Base-by-base conservation (phyloP, 2,329 filamentous ascomycete species). In the Teratosphaeria pseudoeucalypti region DNA sequence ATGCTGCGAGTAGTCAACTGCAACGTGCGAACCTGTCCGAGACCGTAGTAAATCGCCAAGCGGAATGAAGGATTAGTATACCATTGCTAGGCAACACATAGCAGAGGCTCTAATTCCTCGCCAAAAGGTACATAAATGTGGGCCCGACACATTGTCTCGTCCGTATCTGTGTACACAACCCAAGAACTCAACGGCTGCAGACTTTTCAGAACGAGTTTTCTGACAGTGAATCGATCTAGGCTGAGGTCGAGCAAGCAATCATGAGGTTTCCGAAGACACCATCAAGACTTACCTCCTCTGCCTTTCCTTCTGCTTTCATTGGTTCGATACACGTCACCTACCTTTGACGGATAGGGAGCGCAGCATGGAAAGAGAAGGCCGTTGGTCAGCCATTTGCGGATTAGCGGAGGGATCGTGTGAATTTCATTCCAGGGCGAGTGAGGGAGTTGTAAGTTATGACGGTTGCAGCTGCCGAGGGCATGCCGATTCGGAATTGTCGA, bases 91-190 rank as follows among this genome's bases (percentile, higher is more conserved):
- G 29, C 5, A 32, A 32, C 4, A 32, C 2, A 32, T 32, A 32
- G 29, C 29, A 32, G 29, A 32, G 7, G 29, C 29, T 32, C 29
- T 32, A 32, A 32, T 1, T 32, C 29, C 2, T 32, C 29, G 7
- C 2, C 29, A 32, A 32, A 32, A 32, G 29, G 2, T 32, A 32
- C 29, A 29, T 3, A 16, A 11, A 11, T 11, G 37, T 39, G 37
- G 16, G 37, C 11, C 11, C n/a, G 52, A 53, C 11, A 26, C 14
- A 59, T 47, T 85, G 82, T 85, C 73, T 76, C 78, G 76, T 82
- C 82, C 82, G 83, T 85, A 86, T 86, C 83, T 86, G 84, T 86
- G 53, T 82, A 82, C 82, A 77, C 75, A 75, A 80, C 75, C 77
- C 75, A 79, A 77, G 63, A 73, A 76, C 72, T 84, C 77, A 76